Evolutionary conservation across 139 green algal species (phyloP).

Genomic region (Desmodesmus armatus): DNA sequence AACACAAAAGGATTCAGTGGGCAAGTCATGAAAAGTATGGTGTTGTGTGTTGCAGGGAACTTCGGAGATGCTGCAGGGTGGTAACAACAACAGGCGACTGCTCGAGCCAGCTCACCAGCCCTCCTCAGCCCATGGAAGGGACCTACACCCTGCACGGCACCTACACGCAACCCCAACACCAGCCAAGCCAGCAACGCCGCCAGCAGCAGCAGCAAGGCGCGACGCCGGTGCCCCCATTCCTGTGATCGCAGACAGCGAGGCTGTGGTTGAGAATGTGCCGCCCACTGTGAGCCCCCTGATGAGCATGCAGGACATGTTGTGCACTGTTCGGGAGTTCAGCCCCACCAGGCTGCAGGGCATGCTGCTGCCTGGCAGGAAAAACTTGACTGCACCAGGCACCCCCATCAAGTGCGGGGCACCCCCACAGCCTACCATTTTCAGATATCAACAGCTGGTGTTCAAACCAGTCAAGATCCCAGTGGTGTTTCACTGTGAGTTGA

Average conservation of each 20-base stretch:
- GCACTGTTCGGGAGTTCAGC: background rate
- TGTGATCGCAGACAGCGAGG: background rate
- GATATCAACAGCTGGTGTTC: background rate
- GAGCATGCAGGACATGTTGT: conserved; percentile 4
- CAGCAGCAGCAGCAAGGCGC: too few relatives aligned
- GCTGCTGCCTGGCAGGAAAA: background rate
- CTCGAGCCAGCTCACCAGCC: background rate
- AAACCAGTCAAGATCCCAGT: conserved; percentile 15
- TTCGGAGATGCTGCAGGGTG: background rate
- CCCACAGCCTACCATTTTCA: background rate
- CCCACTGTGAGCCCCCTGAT: background rate
- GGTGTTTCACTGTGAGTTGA: conserved; percentile 33
- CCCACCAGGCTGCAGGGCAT: background rate
- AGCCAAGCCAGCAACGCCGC: too few relatives aligned
- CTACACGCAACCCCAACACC: background rate
- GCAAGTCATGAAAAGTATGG: background rate
- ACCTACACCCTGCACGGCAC: background rate
- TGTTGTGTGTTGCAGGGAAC: background rate
- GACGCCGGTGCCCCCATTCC: conserved; percentile 10
- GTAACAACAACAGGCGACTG: background rate
- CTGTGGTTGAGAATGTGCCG: background rate
- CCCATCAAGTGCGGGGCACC: background rate
- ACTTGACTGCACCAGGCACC: too few relatives aligned
- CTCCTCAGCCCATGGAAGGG: background rate
- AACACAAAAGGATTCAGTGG: too few relatives aligned